Evolutionary conservation across 2,329 filamentous ascomycete genomes (phyloP), one percentile per base, ranked within the genome.

Genomic region (Stemphylium beticola): DNA sequence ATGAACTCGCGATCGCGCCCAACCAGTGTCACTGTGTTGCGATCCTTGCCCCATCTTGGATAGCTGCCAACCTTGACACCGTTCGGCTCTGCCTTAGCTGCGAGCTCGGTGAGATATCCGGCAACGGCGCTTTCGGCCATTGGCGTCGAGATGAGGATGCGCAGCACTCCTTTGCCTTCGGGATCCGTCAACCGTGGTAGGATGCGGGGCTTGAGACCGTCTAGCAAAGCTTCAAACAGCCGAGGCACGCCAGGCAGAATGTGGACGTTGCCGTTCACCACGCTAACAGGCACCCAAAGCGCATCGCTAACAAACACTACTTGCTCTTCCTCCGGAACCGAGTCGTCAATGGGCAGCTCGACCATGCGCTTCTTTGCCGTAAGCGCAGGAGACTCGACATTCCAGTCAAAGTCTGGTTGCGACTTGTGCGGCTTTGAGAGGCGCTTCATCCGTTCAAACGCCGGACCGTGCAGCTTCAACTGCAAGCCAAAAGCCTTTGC

Each of bases 1-100:
- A 98, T 83, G 65, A 85, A 93, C 20, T 84, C 87, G 62, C 83
- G 81, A 71, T 97, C 90, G 62, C 86, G 87, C 14, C 82, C 86
- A 14, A 97, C 93, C 48, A 99, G 80, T 10, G 93, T 97, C 42
- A 98, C 92, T 0, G 92, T 95, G 76, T 98, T 98, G 60, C 83
- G 83, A 68, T 86, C 86, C 81, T 91, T 93, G 4, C 90, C 91
- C 92, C 93, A 97, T 50, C 92, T 82, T 32, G 95, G 95, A 76
- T 99, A 98, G 76, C 91, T 96, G 41, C 95, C 95, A 14, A 98
- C 92, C 78, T 98, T 98, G 68, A 98, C 84, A 3, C 92, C 92
- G 68, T 84, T 86, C 0, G 86, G 79, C 72, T 87, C 88, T 18
- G 93, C 89, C 73, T 85, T 85, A 24, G 80, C 83, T 4, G 93